These are phyloP conservation scores for Haplosporangium gracile DNA, from an alignment of 192 early-diverging fungal species.

Conservation along the genomic window DNA sequence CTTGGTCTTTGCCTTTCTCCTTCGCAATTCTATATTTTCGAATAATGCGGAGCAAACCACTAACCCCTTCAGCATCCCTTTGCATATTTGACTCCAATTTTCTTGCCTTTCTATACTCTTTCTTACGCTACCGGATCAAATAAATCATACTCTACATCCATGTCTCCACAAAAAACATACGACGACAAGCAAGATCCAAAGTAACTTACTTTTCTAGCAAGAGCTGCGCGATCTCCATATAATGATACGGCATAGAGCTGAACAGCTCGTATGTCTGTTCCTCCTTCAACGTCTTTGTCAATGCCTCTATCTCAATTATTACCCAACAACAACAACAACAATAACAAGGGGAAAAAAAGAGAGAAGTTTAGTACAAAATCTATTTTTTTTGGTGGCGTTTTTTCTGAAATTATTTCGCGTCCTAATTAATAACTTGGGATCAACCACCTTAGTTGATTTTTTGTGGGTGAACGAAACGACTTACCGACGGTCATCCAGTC, in stretches of 20 bases:
- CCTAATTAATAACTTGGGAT: neutral
- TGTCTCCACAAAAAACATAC: no score
- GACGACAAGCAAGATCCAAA: no score
- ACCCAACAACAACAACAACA: neutral
- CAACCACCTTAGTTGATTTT: no score
- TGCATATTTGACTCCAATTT: neutral
- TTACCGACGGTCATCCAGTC: constrained; percentile 84
- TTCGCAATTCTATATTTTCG: neutral
- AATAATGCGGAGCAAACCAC: neutral
- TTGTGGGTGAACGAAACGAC: neutral
- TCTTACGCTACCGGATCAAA: neutral
- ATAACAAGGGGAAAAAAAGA: neutral
- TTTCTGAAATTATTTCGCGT: neutral
- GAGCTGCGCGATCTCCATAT: constrained; percentile 85
- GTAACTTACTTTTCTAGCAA: constrained; percentile 76
- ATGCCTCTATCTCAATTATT: constrained; percentile 60
- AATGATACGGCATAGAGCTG: constrained; percentile 80
- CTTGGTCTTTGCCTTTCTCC: neutral
- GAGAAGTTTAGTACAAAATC: neutral
- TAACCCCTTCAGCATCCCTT: neutral
- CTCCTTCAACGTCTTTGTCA: constrained; percentile 71
- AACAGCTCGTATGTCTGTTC: constrained; percentile 76
- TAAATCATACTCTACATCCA: no score
- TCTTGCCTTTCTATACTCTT: neutral
- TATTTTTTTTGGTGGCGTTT: constrained; percentile 5